Conservation (phyloP, 2,329 filamentous ascomycete genomes). For the Cephalotrichum gorgonifer region DNA sequence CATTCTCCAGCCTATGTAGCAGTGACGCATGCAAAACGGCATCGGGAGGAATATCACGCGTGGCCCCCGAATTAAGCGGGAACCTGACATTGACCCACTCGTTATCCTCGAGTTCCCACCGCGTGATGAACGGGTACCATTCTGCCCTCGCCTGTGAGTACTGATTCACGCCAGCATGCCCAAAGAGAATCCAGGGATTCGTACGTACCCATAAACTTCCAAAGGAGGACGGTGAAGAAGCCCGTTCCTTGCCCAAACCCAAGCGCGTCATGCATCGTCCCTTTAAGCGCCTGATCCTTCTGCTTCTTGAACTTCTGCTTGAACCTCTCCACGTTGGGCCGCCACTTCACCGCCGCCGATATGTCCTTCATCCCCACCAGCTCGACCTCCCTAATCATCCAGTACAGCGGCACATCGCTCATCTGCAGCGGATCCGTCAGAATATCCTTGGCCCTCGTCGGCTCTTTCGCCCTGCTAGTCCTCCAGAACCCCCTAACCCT, state of each 20-base stretch:
- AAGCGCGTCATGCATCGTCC: conserved; percentile 27
- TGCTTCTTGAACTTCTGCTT: conserved; percentile 18
- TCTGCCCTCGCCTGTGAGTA: conserved; percentile 15
- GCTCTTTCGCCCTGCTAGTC: conserved; percentile 19
- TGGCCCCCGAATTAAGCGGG: conserved; percentile 23
- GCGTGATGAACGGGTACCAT: conserved; percentile 26
- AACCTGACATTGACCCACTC: conserved; percentile 23
- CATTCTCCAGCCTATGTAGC: conserved; percentile 19
- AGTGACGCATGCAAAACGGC: conserved; percentile 28
- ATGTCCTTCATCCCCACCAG: conserved; percentile 21
- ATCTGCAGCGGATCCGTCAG: conserved; percentile 26
- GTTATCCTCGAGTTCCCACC: conserved; percentile 25
- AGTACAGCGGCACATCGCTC: conserved; percentile 38
- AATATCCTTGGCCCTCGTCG: conserved; percentile 19
- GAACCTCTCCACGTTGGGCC: conserved; percentile 19
- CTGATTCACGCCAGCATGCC: no score
- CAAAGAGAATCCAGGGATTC: neutral
- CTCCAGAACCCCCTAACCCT: conserved; percentile 24
- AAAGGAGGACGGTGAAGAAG: conserved; percentile 27
- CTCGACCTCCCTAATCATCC: conserved; percentile 41
- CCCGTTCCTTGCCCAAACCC: conserved; percentile 23
- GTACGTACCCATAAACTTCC: conserved; percentile 31
- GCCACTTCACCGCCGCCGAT: conserved; percentile 23
- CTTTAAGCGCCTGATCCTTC: conserved; percentile 19
- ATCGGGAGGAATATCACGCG: conserved; percentile 27